A percentile compares a stretch with the other conserved stretches of the same genome.
phyloP scores from a whole-genome alignment of 768 basidiomycete genomes.

The Hydnomerulius pinastri region DNA sequence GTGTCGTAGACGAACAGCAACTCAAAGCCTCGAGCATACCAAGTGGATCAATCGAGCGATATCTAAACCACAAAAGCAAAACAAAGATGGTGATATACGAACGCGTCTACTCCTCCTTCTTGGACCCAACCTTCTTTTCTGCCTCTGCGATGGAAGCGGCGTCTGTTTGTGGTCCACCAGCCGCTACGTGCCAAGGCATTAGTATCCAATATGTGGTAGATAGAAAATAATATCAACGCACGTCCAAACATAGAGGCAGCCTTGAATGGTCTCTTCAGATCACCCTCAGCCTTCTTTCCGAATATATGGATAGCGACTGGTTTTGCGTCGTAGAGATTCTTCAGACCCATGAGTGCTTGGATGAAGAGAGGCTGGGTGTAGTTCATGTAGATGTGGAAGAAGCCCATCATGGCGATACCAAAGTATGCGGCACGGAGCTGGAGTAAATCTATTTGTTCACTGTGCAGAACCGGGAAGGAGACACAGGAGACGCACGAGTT shows the following conservation, averaged over 20 bases:
- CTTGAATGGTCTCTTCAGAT: conserved; percentile 91
- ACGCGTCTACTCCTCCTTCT: conserved; percentile 69
- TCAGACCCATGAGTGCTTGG: conserved; percentile 93
- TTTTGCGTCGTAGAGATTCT: conserved; percentile 86
- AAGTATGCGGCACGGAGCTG: conserved; percentile 69
- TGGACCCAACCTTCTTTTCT: conserved; percentile 78
- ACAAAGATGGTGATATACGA: conserved; percentile 5
- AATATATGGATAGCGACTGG: conserved; percentile 80
- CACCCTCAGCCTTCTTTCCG: conserved; percentile 78
- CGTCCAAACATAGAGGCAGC: conserved; percentile 71
- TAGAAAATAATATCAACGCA: conserved; percentile 30
- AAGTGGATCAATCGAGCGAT: no score
- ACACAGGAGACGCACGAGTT: conserved; percentile 58
- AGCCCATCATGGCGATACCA: conserved; percentile 84
- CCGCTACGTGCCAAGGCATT: conserved; percentile 32
- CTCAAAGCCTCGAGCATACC: no score
- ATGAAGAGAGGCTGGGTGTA: conserved; percentile 97
- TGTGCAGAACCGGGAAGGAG: neutral
- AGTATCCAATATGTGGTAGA: neutral
- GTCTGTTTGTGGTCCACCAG: conserved; percentile 79
- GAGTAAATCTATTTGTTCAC: neutral
- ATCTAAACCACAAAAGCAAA: conserved; percentile 25
- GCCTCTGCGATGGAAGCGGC: conserved; percentile 85
- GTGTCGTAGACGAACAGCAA: no score
- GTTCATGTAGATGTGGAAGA: conserved; percentile 92